phyloP scores from a whole-genome alignment of 352 stramenopile genomes.

The Phytopythium montanum region DNA sequence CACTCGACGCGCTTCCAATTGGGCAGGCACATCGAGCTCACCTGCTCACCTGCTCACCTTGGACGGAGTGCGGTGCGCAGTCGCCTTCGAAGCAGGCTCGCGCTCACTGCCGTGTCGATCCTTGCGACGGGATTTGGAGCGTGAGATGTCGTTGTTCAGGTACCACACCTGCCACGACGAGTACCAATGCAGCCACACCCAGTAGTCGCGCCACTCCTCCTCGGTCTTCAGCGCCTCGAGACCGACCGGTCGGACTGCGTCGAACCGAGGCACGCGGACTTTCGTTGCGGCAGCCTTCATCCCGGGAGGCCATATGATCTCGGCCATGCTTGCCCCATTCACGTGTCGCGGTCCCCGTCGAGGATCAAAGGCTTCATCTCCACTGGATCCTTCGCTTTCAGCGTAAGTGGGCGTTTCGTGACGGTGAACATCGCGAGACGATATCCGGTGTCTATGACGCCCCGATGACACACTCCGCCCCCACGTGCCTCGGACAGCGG shows the following conservation, averaged over 20 bases:
- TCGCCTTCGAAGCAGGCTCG: background rate
- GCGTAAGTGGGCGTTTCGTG: background rate
- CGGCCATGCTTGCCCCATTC: background rate
- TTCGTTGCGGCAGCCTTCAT: conserved; percentile 36
- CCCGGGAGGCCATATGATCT: conserved; percentile 48
- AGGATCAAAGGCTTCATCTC: background rate
- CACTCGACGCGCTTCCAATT: background rate
- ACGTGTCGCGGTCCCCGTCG: background rate
- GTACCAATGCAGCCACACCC: conserved; percentile 68
- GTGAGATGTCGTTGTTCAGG: conserved; percentile 26
- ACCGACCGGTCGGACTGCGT: conserved; percentile 39
- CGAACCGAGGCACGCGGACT: conserved; percentile 17
- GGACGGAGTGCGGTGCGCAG: background rate
- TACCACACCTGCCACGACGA: conserved; percentile 68
- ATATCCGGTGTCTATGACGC: background rate
- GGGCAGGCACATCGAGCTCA: background rate
- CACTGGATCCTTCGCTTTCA: background rate
- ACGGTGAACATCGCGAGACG: background rate
- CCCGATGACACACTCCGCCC: background rate
- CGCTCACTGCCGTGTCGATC: background rate
- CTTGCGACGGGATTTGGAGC: background rate
- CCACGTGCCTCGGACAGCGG: background rate
- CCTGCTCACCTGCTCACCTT: background rate
- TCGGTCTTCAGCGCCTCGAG: conserved; percentile 53
- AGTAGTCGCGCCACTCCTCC: conserved; percentile 51